Evolutionary conservation across 257 asterid species (phyloP).

Genomic region (Scutellaria minor): DNA sequence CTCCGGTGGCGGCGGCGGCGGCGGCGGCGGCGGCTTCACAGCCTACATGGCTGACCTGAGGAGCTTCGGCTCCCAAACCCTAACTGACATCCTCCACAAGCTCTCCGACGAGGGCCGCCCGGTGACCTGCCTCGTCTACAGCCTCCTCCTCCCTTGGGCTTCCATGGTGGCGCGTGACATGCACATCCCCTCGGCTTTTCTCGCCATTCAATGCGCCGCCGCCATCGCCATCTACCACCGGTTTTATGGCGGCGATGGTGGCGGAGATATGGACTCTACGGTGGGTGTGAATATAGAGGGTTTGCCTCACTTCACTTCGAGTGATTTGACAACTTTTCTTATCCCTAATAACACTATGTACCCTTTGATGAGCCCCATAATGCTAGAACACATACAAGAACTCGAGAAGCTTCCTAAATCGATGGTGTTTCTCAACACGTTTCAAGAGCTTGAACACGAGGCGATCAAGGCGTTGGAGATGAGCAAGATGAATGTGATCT

Average conservation of each 20-base stretch:
- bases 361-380: constrained; percentile 18
- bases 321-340: constrained; percentile 52
- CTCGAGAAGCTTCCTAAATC: constrained; percentile 46
- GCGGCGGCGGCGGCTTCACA: neutral
- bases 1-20: neutral
- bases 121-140: constrained; percentile 50
- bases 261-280: constrained; percentile 18
- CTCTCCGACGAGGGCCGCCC: constrained; percentile 35
- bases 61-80: constrained; percentile 28
- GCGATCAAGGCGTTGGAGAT: constrained; percentile 37
- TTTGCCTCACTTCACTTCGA: constrained; percentile 46
- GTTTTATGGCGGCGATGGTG: constrained; percentile 38
- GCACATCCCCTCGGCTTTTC: constrained; percentile 53
- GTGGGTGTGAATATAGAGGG: constrained; percentile 35
- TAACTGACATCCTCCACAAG: constrained; percentile 29
- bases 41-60: constrained; percentile 35
- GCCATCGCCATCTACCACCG: constrained; percentile 50
- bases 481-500: constrained; percentile 34
- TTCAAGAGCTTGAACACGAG: constrained; percentile 52
- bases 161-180: constrained; percentile 49
- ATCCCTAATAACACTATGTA: constrained; percentile 31
- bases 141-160: constrained; percentile 57
- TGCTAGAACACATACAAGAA: constrained; percentile 49
- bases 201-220: constrained; percentile 58
- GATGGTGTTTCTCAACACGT: constrained; percentile 52